Conservation (phyloP, 768 basidiomycete species). For the Tricholoma matsutake region DNA sequence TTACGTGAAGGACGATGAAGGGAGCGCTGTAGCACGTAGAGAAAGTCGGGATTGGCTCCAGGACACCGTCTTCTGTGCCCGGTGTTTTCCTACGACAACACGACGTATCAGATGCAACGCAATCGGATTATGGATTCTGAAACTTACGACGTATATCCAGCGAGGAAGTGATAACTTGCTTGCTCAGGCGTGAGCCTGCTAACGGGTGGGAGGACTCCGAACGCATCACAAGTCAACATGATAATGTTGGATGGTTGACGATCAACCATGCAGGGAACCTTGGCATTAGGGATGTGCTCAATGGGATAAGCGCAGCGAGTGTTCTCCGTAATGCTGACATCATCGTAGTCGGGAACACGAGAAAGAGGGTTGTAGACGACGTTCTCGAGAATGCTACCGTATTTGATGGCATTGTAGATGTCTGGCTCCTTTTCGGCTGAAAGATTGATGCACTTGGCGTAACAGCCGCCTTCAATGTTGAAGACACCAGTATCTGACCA, state of each 20-base stretch:
- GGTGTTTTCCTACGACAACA: slow-evolving; percentile 75
- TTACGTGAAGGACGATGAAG: slow-evolving; percentile 95
- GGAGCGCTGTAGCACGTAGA: slow-evolving; percentile 98
- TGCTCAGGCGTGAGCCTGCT: slow-evolving; percentile 90
- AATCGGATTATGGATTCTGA: neutral
- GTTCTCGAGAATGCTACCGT: slow-evolving; percentile 97
- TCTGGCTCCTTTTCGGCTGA: slow-evolving; percentile 98
- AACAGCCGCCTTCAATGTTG: slow-evolving; percentile 99
- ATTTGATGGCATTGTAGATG: slow-evolving; percentile 92
- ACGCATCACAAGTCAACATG: slow-evolving; percentile 97
- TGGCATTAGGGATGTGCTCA: slow-evolving; percentile 93
- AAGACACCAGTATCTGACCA: slow-evolving; percentile 99
- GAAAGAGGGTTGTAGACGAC: slow-evolving; percentile 89
- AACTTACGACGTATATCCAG: slow-evolving; percentile 89
- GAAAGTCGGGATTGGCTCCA: slow-evolving; percentile 99
- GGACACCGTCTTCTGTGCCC: slow-evolving; percentile 95
- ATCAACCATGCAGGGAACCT: slow-evolving; percentile 86
- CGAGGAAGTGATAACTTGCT: slow-evolving; percentile 96
- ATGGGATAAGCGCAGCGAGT: slow-evolving; percentile 99
- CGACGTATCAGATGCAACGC: neutral
- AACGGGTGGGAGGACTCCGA: slow-evolving; percentile 96
- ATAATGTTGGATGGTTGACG: slow-evolving; percentile 92
- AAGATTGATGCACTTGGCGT: slow-evolving; percentile 97
- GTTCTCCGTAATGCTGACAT: slow-evolving; percentile 96
- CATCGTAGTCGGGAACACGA: slow-evolving; percentile 91